These are phyloP conservation scores for Phytophthora sp. DNA, from an alignment of 352 stramenopile genomes.

Conservation along the genomic window DNA sequence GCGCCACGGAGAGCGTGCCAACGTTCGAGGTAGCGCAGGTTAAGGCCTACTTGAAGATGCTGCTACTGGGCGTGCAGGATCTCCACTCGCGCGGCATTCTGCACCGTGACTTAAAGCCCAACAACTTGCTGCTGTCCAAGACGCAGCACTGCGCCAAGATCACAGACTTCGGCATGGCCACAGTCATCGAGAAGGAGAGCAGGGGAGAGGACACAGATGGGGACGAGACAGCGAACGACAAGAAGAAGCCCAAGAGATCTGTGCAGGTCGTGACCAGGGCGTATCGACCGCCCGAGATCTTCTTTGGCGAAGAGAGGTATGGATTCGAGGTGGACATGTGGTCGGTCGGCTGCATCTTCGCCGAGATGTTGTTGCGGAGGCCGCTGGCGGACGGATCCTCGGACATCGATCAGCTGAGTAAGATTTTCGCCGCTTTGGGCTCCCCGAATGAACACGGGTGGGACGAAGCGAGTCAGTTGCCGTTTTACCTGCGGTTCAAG, in stretches of 20 bases:
- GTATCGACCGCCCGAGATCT: conserved; percentile 79
- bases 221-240: conserved; percentile 7
- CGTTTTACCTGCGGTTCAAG: conserved; percentile 81
- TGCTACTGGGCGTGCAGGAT: conserved; percentile 64
- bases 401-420: conserved; percentile 83
- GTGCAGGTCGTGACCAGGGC: conserved; percentile 79
- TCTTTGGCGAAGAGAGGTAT: conserved; percentile 77
- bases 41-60: conserved; percentile 75
- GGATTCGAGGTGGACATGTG: conserved; percentile 73
- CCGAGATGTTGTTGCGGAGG: conserved; percentile 68
- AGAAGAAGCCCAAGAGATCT: conserved; percentile 46
- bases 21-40: conserved; percentile 57
- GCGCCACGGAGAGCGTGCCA: conserved; percentile 40
- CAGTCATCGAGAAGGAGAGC: conserved; percentile 26
- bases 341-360: conserved; percentile 84
- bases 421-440: conserved; percentile 71
- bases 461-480: conserved; percentile 56
- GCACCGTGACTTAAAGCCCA: conserved; percentile 85
- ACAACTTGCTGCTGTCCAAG: conserved; percentile 74
- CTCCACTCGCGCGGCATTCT: conserved; percentile 64
- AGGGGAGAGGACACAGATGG: conserved; percentile 19
- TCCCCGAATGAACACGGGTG: conserved; percentile 72
- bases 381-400: conserved; percentile 71
- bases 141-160: conserved; percentile 62
- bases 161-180: conserved; percentile 86